Evolutionary conservation across 2,329 filamentous ascomycete genomes (phyloP).

Genomic region (Acrodontium crateriforme): DNA sequence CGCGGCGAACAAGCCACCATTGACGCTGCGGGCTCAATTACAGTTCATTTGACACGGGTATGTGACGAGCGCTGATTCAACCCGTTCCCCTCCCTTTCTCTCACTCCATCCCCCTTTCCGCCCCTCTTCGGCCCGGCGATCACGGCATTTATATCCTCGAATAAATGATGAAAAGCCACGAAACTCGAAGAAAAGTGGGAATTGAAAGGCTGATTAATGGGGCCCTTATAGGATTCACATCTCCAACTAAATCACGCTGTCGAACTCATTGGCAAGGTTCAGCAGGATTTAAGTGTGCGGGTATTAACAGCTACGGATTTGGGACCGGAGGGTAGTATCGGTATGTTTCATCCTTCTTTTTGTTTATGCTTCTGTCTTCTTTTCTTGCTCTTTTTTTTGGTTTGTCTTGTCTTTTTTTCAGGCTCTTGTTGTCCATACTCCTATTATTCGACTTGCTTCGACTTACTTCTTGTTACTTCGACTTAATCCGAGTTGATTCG

Average conservation of each 20-base stretch:
- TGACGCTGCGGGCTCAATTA: slow-evolving; percentile 65
- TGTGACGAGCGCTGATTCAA: slow-evolving; percentile 18
- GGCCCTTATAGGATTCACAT: slow-evolving; percentile 53
- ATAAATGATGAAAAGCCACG: background rate
- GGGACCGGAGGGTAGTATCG: slow-evolving; percentile 44
- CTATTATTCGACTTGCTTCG: too few species aligned
- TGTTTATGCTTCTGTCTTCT: too few species aligned
- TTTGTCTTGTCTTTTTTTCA: too few species aligned
- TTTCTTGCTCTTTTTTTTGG: too few species aligned
- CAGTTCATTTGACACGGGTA: slow-evolving; percentile 60
- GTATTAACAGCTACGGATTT: slow-evolving; percentile 58
- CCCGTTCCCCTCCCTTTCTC: too few species aligned
- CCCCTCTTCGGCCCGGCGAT: too few species aligned
- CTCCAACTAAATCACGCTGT: slow-evolving; percentile 55
- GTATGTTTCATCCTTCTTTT: slow-evolving; percentile 35
- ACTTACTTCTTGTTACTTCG: too few species aligned
- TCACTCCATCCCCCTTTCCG: too few species aligned
- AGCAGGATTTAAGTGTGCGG: slow-evolving; percentile 56
- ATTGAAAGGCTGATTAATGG: background rate
- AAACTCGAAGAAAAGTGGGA: background rate
- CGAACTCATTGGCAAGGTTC: slow-evolving; percentile 70
- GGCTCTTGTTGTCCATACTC: too few species aligned
- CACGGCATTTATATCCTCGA: too few species aligned
- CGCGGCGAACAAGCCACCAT: slow-evolving; percentile 68
- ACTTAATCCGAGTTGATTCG: slow-evolving; percentile 1